Conservation (phyloP, 2,329 filamentous ascomycete species). For the Colletotrichum lindemuthianum region DNA sequence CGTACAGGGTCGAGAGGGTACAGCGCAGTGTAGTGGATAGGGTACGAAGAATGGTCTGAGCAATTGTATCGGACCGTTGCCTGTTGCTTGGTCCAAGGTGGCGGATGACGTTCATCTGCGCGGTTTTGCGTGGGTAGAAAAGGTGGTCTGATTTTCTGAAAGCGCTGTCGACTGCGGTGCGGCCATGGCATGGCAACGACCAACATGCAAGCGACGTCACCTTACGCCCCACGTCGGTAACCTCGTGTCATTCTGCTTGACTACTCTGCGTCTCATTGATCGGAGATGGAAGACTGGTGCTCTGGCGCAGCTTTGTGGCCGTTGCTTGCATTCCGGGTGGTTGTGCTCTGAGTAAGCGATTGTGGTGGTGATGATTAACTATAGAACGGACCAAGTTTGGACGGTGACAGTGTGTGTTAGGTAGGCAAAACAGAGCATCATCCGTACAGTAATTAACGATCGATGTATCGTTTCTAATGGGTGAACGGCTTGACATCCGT, state of each 20-base stretch:
- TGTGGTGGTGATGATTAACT: not conserved
- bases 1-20: not conserved
- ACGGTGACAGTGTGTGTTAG: conserved; percentile 5
- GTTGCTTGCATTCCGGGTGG: conserved; percentile 9
- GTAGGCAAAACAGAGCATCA: not conserved
- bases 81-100: too few species aligned
- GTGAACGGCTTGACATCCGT: too few species aligned
- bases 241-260: conserved; percentile 7
- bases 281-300: not conserved
- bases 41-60: conserved; percentile 19
- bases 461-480: too few species aligned
- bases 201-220: conserved; percentile 29
- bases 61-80: not conserved
- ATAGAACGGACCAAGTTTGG: not conserved
- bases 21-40: not conserved
- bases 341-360: conserved; percentile 14
- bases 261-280: not conserved
- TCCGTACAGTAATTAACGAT: too few species aligned
- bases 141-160: conserved; percentile 35
- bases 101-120: not conserved
- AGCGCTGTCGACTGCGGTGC: conserved; percentile 14
- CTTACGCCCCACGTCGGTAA: conserved; percentile 17
- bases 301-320: not conserved
- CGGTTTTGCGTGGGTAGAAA: conserved; percentile 19
- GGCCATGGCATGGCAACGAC: not conserved